phyloP scores from a whole-genome alignment of 352 stramenopile species.

The Pythium brachiatum region DNA sequence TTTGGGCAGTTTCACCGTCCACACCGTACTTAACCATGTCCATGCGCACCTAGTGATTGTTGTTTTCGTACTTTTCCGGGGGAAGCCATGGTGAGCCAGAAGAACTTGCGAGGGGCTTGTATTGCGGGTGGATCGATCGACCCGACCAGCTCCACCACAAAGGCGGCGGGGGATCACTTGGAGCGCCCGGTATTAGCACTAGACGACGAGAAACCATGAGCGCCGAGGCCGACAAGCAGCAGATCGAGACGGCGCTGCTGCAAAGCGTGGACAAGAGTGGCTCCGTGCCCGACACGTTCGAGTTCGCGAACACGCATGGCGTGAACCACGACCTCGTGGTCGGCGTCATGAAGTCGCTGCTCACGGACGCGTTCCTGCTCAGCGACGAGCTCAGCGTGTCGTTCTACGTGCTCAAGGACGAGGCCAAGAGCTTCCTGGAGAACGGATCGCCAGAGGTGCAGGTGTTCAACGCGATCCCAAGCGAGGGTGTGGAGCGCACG shows the following conservation, averaged over 20 bases:
- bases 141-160: not conserved
- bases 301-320: conserved; percentile 65
- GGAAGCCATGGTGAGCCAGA: not conserved
- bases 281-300: conserved; percentile 77
- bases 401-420: conserved; percentile 93
- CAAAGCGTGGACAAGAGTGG: conserved; percentile 43
- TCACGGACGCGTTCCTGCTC: conserved; percentile 91
- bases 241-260: conserved; percentile 65
- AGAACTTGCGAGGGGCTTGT: conserved; percentile 1
- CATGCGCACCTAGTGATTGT: not conserved
- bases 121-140: not conserved
- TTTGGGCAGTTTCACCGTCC: not conserved
- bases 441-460: conserved; percentile 81
- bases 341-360: conserved; percentile 95
- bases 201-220: conserved; percentile 30
- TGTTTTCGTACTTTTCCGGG: not conserved
- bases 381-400: conserved; percentile 75
- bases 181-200: no score
- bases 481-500: conserved; percentile 62
- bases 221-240: conserved; percentile 65
- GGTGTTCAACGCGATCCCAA: conserved; percentile 81
- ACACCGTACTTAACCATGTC: not conserved
- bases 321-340: conserved; percentile 93
- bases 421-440: conserved; percentile 77
- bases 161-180: no score